A percentile compares a stretch with the other conserved stretches of the same genome.
These are phyloP conservation scores for Fusarium albosuccineum DNA, from an alignment of 2,329 filamentous ascomycete genomes.

Conservation along the genomic window DNA sequence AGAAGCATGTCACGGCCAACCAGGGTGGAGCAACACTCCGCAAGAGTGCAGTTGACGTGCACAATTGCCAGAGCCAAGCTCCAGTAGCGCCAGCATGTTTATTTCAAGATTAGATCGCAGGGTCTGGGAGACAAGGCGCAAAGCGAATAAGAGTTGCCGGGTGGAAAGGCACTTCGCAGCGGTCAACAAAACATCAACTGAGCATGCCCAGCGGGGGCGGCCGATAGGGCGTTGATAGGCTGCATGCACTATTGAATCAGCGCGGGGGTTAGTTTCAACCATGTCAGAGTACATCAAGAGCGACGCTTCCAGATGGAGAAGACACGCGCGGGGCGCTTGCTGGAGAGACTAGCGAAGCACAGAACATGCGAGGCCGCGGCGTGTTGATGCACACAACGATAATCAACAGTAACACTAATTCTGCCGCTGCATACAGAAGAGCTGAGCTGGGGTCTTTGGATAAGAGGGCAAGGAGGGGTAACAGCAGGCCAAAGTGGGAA, in stretches of 20 bases:
- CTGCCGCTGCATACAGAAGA: neutral
- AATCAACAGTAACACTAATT: conserved; percentile 5
- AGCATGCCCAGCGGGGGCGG: conserved; percentile 11
- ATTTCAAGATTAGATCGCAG: conserved; percentile 20
- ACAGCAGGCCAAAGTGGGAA: neutral
- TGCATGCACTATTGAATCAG: conserved; percentile 2
- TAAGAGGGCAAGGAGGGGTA: conserved; percentile 11
- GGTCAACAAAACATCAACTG: conserved; percentile 4
- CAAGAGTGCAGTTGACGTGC: conserved; percentile 35
- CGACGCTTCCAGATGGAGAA: neutral
- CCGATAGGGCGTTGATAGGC: conserved; percentile 16
- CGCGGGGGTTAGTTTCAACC: conserved; percentile 8
- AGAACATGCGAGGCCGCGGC: conserved; percentile 16
- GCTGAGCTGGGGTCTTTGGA: neutral
- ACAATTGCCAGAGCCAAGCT: conserved; percentile 10
- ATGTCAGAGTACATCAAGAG: conserved; percentile 4
- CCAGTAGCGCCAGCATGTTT: conserved; percentile 2
- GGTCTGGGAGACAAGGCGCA: neutral
- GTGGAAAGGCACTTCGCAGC: neutral
- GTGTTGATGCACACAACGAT: conserved; percentile 11
- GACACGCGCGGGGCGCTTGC: neutral
- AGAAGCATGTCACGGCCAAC: conserved; percentile 11
- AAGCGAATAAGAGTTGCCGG: conserved; percentile 10
- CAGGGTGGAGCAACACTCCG: conserved; percentile 26
- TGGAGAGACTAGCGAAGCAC: conserved; percentile 2